Base-by-base conservation (phyloP, 1,284 basidiomycete genomes). In the Ustilago nuda region DNA sequence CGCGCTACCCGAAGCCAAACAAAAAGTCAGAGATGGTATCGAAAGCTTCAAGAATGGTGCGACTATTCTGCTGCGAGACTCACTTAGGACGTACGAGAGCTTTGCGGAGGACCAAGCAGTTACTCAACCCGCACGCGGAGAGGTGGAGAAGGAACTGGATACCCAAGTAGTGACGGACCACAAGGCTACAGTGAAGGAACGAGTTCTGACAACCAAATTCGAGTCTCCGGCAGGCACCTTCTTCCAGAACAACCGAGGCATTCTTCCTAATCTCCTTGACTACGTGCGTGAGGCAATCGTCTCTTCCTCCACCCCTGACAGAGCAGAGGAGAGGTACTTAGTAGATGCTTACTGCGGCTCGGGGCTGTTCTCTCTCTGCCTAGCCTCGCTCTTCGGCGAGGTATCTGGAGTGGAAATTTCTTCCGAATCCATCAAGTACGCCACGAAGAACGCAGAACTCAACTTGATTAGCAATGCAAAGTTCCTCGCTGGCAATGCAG, bases 231-330 rank as follows among this genome's bases (percentile, higher is more conserved):
- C 93, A 1, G 91, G 82, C 45, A 82, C 84, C 5, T 98, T 98
- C 88, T 98, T 98, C 89, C 96, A 99, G 86, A 98, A 98, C 89
- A 99, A 99, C 89, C 96, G 96, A 85, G 91, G 92, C 19, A 93
- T 98, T 60, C 90, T 99, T 17, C 88, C 91, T 8, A 91, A 93
- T 0, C 89, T 99, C 56, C 92, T 94, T 8, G 86, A 90, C 67
- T 94, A 95, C 87, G 93, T 97, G 63, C 89, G 90, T 61, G 65
- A 75, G 0, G 76, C 80, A 52, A 76, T 81, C 61, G 51, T 65
- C 35, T 51, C 68, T 1, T 15, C 67, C 4, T 46, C 52, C 2
- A 8, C 54, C n/a, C 27, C 37, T 7, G 56, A 23, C 6, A 15
- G 52, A 32, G 46, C 56, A 8, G 53, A 56, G 19, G 56, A 66